A percentile compares a stretch with the other conserved stretches of the same genome.
phyloP scores from a whole-genome alignment of 495 filamentous ascomycete genomes.

The Polyplosphaeria fusca region DNA sequence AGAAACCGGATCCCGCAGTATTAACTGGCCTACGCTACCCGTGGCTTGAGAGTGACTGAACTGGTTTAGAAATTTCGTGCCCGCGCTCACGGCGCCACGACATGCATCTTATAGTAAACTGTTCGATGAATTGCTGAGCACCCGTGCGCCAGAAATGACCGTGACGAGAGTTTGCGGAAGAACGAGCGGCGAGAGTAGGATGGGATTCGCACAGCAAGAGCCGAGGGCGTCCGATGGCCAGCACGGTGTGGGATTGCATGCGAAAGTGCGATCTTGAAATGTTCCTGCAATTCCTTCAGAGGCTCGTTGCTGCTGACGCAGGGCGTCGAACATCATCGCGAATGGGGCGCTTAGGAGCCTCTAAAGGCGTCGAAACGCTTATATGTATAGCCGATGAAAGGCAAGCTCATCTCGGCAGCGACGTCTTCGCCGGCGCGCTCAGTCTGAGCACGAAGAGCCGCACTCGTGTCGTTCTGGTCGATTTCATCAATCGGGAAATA shows the following conservation, averaged over 20 bases:
- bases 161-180: too few species aligned
- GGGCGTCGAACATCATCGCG: not conserved
- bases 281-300: not conserved
- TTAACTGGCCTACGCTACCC: too few species aligned
- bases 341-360: conserved; percentile 29
- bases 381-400: conserved; percentile 98
- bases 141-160: too few species aligned
- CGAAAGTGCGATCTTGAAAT: conserved; percentile 17
- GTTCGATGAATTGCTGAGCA: too few species aligned
- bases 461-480: conserved; percentile 81
- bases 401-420: conserved; percentile 82
- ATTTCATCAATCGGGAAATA: conserved; percentile 99
- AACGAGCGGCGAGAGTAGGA: too few species aligned
- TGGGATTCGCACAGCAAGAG: too few species aligned
- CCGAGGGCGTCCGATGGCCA: too few species aligned
- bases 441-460: conserved; percentile 65
- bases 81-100: conserved; percentile 21
- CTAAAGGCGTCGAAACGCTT: conserved; percentile 90
- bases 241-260: too few species aligned
- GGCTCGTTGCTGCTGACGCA: conserved; percentile 6
- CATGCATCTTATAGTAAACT: too few species aligned
- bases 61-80: too few species aligned
- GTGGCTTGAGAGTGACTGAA: too few species aligned
- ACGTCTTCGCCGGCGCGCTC: conserved; percentile 57
- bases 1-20: too few species aligned